These are phyloP conservation scores for Westerdykella sp. DNA, from an alignment of 2,329 filamentous ascomycete genomes.

Conservation along the genomic window DNA sequence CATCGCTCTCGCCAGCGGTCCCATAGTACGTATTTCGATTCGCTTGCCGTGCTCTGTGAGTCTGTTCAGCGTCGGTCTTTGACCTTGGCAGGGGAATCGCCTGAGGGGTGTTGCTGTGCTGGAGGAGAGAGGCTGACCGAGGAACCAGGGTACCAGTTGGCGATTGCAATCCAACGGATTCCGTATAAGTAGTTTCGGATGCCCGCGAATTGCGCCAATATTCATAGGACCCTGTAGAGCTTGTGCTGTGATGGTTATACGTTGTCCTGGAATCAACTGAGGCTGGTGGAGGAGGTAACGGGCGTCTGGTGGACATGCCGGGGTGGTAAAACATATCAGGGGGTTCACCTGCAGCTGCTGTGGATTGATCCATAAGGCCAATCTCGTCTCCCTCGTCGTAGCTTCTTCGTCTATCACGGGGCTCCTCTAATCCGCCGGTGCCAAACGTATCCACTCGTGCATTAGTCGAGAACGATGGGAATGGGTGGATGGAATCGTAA, in stretches of 20 bases:
- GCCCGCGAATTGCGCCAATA: slow-evolving; percentile 33
- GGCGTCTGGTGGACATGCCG: slow-evolving; percentile 57
- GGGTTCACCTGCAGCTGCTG: slow-evolving; percentile 52
- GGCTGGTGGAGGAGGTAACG: slow-evolving; percentile 60
- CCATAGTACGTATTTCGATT: slow-evolving; percentile 34
- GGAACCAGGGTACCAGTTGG: slow-evolving; percentile 30
- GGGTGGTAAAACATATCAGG: slow-evolving; percentile 94
- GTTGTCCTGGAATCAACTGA: slow-evolving; percentile 43
- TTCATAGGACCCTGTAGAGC: slow-evolving; percentile 43
- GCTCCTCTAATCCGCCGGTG: slow-evolving; percentile 81
- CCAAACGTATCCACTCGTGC: slow-evolving; percentile 80
- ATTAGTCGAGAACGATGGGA: slow-evolving; percentile 50
- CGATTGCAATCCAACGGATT: slow-evolving; percentile 25
- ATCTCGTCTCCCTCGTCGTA: slow-evolving; percentile 90
- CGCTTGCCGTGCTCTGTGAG: slow-evolving; percentile 37
- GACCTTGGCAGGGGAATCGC: slow-evolving; percentile 80
- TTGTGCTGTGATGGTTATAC: slow-evolving; percentile 34
- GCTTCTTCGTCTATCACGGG: slow-evolving; percentile 65
- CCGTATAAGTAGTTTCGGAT: slow-evolving; percentile 23
- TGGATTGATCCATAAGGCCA: slow-evolving; percentile 38
- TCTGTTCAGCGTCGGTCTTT: slow-evolving; percentile 82
- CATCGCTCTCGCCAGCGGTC: slow-evolving; percentile 37
- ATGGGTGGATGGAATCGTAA: slow-evolving; percentile 50
- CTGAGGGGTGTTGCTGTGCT: slow-evolving; percentile 72
- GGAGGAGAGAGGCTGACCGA: slow-evolving; percentile 60